phyloP scores from a whole-genome alignment of 2,329 filamentous ascomycete species.

The Sporothrix luriei region DNA sequence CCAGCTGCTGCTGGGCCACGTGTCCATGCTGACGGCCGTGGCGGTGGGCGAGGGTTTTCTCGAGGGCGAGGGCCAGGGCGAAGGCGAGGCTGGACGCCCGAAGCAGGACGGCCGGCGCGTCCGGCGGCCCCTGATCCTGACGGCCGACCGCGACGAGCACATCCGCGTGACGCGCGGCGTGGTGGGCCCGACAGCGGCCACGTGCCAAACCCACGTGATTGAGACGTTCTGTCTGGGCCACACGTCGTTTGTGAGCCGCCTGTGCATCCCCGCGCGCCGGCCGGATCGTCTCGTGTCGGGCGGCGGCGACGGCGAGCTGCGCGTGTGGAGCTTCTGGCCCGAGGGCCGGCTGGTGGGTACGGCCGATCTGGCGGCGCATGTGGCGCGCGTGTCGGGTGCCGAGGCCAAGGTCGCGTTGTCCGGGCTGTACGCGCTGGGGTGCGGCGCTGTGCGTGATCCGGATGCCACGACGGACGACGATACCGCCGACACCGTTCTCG shows the following conservation, averaged over 20 bases:
- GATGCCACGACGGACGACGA: slow-evolving; percentile 24
- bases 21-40: slow-evolving; percentile 88
- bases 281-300: slow-evolving; percentile 76
- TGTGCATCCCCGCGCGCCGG: slow-evolving; percentile 64
- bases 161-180: slow-evolving; percentile 82
- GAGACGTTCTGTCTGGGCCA: slow-evolving; percentile 90
- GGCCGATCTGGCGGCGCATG: slow-evolving; percentile 58
- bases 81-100: too few relatives aligned
- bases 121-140: slow-evolving; percentile 54
- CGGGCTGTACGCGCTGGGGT: slow-evolving; percentile 44
- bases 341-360: slow-evolving; percentile 57
- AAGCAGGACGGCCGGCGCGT: too few relatives aligned
- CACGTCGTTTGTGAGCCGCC: slow-evolving; percentile 75
- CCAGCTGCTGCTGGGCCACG: slow-evolving; percentile 78
- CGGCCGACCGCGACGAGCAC: slow-evolving; percentile 66
- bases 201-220: slow-evolving; percentile 75
- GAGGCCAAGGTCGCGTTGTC: slow-evolving; percentile 52
- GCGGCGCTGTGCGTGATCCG: slow-evolving; percentile 29
- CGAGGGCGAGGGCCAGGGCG: slow-evolving; percentile 27
- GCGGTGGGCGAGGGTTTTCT: slow-evolving; percentile 52
- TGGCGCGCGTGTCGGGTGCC: slow-evolving; percentile 43
- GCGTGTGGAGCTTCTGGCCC: slow-evolving; percentile 78
- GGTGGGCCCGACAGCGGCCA: slow-evolving; percentile 46
- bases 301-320: slow-evolving; percentile 78
- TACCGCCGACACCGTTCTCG: slow-evolving; percentile 41